Base-by-base conservation (phyloP, 106 monocot genomes). In the Allium fistulosum region DNA sequence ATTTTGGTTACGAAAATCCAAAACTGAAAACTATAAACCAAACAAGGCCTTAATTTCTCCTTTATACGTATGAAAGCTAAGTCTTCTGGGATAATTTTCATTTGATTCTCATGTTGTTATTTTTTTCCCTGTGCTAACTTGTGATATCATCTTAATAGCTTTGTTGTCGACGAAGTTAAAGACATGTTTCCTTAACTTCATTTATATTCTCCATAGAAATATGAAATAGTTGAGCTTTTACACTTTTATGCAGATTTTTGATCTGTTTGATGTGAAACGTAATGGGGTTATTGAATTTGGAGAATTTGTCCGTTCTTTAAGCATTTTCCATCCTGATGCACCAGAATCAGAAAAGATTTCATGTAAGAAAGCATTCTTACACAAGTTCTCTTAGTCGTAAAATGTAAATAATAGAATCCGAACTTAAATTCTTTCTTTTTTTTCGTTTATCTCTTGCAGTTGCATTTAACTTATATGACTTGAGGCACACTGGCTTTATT, bases 211-310 rank as follows among this genome's bases (percentile, higher is more conserved):
- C 37, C 5, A 5, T 1, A 37, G 5, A 37, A 2, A 37, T 37
- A 1, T 37, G 4, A 37, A 37, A 37, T 37, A 37, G 15, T 26
- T 15, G 15, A 63, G 7, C 4, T 51, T 11, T 66, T 17, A 6
- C 1, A 65, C 49, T 48, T 68, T 68, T 53, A n/a, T 80, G 76
- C 83, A 93, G 89, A 67, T 93, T 62, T 93, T 93, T 76, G 83
- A 89, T 69, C 61, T 89, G 59, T 93, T 93, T 78, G 93, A 94
- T 72, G 22, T 80, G 51, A 94, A 90, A 66, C 62, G 74, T 63
- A 90, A 84, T 64, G 89, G 89, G 46, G 87, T 91, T 37, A 94
- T 94, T 59, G 94, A 94, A 68, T 94, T 94, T 74, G 94, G 81
- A 37, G 94, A 88, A 76, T 94, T 94, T 84, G 90, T 94, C 61